These are phyloP conservation scores for Onygenales sp. DNA, from an alignment of 2,329 filamentous ascomycete species.

Conservation along the genomic window DNA sequence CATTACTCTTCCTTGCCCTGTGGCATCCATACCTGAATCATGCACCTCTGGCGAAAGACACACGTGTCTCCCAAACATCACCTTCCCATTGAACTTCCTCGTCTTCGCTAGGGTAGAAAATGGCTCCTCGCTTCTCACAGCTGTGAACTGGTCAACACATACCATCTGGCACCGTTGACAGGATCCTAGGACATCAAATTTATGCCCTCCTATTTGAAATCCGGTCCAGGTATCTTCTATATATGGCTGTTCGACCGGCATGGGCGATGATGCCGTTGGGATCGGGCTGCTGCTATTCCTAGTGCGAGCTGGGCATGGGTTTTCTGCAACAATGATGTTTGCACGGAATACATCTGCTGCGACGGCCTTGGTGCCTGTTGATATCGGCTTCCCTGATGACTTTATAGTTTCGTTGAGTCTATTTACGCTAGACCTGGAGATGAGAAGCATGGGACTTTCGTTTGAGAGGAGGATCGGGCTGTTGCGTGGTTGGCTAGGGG, in stretches of 20 bases:
- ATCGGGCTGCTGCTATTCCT: background rate
- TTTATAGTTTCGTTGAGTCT: slow-evolving; percentile 66
- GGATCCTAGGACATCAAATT: slow-evolving; percentile 59
- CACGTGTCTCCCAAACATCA: slow-evolving; percentile 79
- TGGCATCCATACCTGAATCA: slow-evolving; percentile 3
- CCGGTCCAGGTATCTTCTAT: slow-evolving; percentile 69
- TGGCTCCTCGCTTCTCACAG: slow-evolving; percentile 68
- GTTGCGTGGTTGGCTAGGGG: slow-evolving; percentile 41
- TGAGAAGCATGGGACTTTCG: slow-evolving; percentile 82
- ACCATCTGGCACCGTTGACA: slow-evolving; percentile 95
- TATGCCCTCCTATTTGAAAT: slow-evolving; percentile 51
- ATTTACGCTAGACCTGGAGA: slow-evolving; percentile 71
- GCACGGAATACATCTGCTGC: slow-evolving; percentile 72
- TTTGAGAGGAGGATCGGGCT: slow-evolving; percentile 70
- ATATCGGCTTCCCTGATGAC: slow-evolving; percentile 43
- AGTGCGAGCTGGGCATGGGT: slow-evolving; percentile 23
- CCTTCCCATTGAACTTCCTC: slow-evolving; percentile 69
- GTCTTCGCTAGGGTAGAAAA: slow-evolving; percentile 84
- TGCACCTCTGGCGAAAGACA: slow-evolving; percentile 27
- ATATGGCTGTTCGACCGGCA: slow-evolving; percentile 52
- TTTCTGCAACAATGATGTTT: slow-evolving; percentile 66
- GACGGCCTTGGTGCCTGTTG: slow-evolving; percentile 43
- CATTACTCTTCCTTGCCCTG: slow-evolving; percentile 10
- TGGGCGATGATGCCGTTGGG: slow-evolving; percentile 15
- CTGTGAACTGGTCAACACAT: slow-evolving; percentile 80